Percentiles rank a stretch among this genome's conserved stretches.
These are phyloP conservation scores for Penstemon davidsonii DNA, from an alignment of 257 asterid species.

Conservation along the genomic window DNA sequence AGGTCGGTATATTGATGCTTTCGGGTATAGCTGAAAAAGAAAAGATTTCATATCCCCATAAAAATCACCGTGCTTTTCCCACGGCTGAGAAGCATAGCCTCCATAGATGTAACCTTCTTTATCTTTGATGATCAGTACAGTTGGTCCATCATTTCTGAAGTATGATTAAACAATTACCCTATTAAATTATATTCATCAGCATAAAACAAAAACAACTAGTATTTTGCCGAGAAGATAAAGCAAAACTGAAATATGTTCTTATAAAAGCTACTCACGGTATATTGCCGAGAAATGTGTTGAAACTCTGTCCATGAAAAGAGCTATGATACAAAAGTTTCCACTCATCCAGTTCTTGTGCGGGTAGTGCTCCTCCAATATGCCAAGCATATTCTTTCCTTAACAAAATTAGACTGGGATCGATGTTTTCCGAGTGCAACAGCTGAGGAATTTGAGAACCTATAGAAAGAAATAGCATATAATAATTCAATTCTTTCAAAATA, in stretches of 20 bases:
- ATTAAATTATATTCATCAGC: neutral
- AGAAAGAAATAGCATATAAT: constrained; percentile 26
- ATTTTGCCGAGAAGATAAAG: neutral
- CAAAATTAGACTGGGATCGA: constrained; percentile 56
- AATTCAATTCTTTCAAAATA: no score
- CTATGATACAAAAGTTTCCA: constrained; percentile 95
- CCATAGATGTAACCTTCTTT: constrained; percentile 81
- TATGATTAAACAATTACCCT: constrained; percentile 41
- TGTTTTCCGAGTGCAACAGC: constrained; percentile 40
- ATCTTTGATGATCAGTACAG: constrained; percentile 79
- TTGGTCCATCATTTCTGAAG: constrained; percentile 75
- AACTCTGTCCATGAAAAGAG: constrained; percentile 74
- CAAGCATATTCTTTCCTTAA: constrained; percentile 85
- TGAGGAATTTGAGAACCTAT: constrained; percentile 77
- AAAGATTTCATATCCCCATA: constrained; percentile 86
- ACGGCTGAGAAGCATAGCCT: constrained; percentile 95
- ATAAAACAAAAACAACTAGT: neutral
- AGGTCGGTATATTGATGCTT: constrained; percentile 77
- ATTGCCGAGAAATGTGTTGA: constrained; percentile 80
- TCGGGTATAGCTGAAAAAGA: constrained; percentile 80
- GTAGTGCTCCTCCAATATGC: constrained; percentile 85
- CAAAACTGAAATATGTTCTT: neutral
- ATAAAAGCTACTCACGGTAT: constrained; percentile 60
- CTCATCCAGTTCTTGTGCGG: constrained; percentile 57
- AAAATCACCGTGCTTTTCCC: constrained; percentile 87